Percentiles rank a stretch among this genome's conserved stretches.
These are phyloP conservation scores for Hysterium pulicare DNA, from an alignment of 2,329 filamentous ascomycete species.

Conservation along the genomic window DNA sequence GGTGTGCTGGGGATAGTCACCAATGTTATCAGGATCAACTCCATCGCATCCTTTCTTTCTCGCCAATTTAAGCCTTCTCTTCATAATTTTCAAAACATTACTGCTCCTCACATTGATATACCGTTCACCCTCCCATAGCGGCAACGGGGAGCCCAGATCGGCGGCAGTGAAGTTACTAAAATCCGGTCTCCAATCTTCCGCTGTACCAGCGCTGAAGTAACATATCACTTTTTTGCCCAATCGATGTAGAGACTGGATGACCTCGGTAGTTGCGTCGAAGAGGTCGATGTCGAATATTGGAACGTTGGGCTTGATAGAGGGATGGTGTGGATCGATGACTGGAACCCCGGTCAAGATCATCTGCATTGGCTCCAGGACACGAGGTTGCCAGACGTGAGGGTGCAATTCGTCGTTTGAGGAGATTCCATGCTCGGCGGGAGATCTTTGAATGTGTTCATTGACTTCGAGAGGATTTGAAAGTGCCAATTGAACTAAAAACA, in stretches of 20 bases:
- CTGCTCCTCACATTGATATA: constrained; percentile 5
- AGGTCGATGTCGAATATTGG: constrained; percentile 6
- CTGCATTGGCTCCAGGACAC: not conserved
- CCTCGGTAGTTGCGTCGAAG: constrained; percentile 2
- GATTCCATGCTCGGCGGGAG: too few relatives aligned
- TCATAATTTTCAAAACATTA: constrained; percentile 4
- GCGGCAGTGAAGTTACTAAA: not conserved
- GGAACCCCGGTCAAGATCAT: not conserved
- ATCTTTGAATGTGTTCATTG: too few relatives aligned
- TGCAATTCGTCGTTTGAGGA: not conserved
- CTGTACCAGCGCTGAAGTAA: constrained; percentile 8
- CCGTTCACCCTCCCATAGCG: constrained; percentile 4
- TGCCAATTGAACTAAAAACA: too few relatives aligned
- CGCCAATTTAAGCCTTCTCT: constrained; percentile 3
- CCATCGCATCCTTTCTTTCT: constrained; percentile 7
- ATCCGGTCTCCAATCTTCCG: constrained; percentile 6
- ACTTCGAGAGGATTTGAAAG: too few relatives aligned
- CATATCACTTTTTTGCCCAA: constrained; percentile 5
- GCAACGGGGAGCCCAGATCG: constrained; percentile 3
- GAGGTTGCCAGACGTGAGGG: not conserved
- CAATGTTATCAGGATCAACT: constrained; percentile 8
- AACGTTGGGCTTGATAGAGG: not conserved
- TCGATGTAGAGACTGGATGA: constrained; percentile 1
- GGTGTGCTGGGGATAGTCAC: too few relatives aligned
- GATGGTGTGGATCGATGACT: not conserved